A percentile compares a stretch with the other conserved stretches of the same genome.
phyloP scores from a whole-genome alignment of 2,329 filamentous ascomycete genomes.

The Stemphylium vesicarium region DNA sequence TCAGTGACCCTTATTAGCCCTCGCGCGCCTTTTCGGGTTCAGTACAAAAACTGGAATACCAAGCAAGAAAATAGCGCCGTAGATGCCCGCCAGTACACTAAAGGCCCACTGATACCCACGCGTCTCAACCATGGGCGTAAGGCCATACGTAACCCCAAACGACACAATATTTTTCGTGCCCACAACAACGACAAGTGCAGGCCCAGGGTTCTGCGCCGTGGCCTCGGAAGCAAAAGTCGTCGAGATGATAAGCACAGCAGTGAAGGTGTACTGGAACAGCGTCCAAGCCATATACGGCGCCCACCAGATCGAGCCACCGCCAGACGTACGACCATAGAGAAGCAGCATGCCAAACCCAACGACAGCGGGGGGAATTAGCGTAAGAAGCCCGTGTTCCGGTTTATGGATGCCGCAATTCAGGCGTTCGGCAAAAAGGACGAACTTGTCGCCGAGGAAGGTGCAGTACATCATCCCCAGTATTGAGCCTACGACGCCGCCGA shows the following conservation, averaged over 20 bases:
- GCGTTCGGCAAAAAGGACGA: not conserved
- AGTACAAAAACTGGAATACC: not conserved
- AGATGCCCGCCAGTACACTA: slow-evolving; percentile 1
- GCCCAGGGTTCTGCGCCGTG: not conserved
- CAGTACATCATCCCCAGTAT: no score
- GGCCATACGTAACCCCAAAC: slow-evolving; percentile 1
- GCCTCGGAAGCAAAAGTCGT: slow-evolving; percentile 6
- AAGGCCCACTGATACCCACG: slow-evolving; percentile 3
- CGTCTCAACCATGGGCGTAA: slow-evolving; percentile 2
- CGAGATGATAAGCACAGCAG: not conserved
- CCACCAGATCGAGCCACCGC: slow-evolving; percentile 1
- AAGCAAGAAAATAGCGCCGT: not conserved
- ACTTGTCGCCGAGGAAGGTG: no score
- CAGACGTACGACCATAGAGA: slow-evolving; percentile 3
- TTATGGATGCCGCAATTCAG: slow-evolving; percentile 3
- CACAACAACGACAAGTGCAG: slow-evolving; percentile 4
- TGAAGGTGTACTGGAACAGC: slow-evolving; percentile 2
- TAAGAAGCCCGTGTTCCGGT: slow-evolving; percentile 3
- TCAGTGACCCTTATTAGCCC: not conserved
- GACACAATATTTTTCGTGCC: slow-evolving; percentile 4
- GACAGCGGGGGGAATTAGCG: not conserved
- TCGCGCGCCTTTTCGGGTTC: not conserved
- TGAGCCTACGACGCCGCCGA: no score
- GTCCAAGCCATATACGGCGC: slow-evolving; percentile 3
- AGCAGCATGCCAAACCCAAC: not conserved